phyloP scores from a whole-genome alignment of 805 yeast genomes.

The Schizosaccharomyces japonicus region DNA sequence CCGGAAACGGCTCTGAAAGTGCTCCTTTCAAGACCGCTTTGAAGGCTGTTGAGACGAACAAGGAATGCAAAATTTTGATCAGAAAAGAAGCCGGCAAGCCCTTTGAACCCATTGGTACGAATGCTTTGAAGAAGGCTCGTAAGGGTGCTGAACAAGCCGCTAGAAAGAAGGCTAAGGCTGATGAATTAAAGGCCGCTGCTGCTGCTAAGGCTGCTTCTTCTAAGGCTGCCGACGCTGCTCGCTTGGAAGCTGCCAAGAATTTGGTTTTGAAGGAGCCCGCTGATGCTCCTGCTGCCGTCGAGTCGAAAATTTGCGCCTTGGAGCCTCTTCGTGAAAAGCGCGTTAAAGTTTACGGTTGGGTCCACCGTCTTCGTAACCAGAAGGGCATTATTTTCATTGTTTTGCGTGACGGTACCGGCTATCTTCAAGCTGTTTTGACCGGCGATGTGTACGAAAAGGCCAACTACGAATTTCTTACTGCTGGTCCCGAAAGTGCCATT shows the following conservation, averaged over 20 bases:
- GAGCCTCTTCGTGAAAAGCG: slow-evolving; percentile 38
- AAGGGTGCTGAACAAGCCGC: slow-evolving; percentile 82
- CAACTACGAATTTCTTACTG: slow-evolving; percentile 58
- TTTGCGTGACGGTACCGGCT: slow-evolving; percentile 88
- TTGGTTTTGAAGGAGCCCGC: slow-evolving; percentile 53
- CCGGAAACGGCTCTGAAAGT: slow-evolving; percentile 33
- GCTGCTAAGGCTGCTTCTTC: slow-evolving; percentile 29
- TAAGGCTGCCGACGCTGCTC: slow-evolving; percentile 47
- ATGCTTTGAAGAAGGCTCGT: slow-evolving; percentile 86
- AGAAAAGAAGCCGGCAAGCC: slow-evolving; percentile 39
- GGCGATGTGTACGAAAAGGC: slow-evolving; percentile 62
- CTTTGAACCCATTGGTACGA: slow-evolving; percentile 58
- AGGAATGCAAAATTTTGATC: slow-evolving; percentile 19
- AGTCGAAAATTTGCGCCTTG: slow-evolving; percentile 37
- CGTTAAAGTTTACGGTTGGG: slow-evolving; percentile 75
- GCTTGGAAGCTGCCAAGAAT: slow-evolving; percentile 54
- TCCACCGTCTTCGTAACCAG: slow-evolving; percentile 79
- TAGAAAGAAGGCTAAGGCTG: slow-evolving; percentile 53
- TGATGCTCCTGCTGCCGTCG: slow-evolving; percentile 44
- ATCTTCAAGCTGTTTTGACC: slow-evolving; percentile 57
- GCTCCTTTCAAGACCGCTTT: slow-evolving; percentile 67
- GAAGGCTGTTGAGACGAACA: slow-evolving; percentile 36
- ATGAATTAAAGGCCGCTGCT: slow-evolving; percentile 24
- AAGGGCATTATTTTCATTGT: slow-evolving; percentile 81
- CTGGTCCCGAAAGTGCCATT: slow-evolving; percentile 75